Base-by-base conservation (phyloP, 768 basidiomycete genomes). In the Psilocybe cyanescens region DNA sequence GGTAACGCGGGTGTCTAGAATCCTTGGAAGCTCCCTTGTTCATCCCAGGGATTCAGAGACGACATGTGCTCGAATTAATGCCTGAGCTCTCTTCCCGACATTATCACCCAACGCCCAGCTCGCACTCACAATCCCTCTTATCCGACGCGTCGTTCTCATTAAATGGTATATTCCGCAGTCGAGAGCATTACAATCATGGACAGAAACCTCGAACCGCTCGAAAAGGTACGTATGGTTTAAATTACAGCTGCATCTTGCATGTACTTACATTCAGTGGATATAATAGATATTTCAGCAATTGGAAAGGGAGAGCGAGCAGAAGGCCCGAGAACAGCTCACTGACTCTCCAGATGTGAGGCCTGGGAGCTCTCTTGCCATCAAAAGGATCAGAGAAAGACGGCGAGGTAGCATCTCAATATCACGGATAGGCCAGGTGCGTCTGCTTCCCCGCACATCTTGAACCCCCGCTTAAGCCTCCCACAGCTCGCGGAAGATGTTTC, bases 341-440 rank as follows among this genome's bases (percentile, higher is more conserved):
- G 68, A 69, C 19, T 41, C 55, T 8, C 50, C 67, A 2, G 48
- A 60, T 24, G 24, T 2, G 30, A 58, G 64, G 50, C 61, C 60
- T 55, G 53, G 50, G 57, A 70, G 58, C 46, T 66, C 48, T 51
- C 64, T 55, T 64, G 69, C 68, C 62, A 68, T 57, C 44, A 72
- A 35, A 58, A 74, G 67, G 65, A 68, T 66, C n/a, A 80, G 76
- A 53, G 71, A 72, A 44, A 74, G 77, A 47, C 76, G 80, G 59
- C 74, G 80, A 50, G 82, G 81, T 16, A 86, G 83, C 55, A 78
- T 89, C 39, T 87, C 86, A 0, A 78, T 89, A 46, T 84, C 85
- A 57, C 78, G 84, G 16, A 85, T 87, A 64, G 87, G 88, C 29
- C 82, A 86, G 80, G 86, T 87, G 51, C 60, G 76, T 45, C 17